Percentiles rank a stretch among this genome's conserved stretches.
phyloP scores from a whole-genome alignment of 176 grass and related monocot genomes.

The Ampelocalamus luodianensis region DNA sequence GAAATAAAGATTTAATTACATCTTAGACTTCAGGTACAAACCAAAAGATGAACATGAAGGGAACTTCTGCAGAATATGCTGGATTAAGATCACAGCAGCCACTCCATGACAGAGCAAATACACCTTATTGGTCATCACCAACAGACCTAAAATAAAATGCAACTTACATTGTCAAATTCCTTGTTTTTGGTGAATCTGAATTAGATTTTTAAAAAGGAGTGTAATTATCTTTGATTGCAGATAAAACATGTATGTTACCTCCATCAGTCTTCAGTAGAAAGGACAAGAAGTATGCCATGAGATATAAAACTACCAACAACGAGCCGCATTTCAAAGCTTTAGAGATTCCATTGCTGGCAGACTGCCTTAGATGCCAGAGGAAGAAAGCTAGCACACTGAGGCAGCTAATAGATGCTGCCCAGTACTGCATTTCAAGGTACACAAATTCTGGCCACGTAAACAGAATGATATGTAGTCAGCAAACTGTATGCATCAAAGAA shows the following conservation, averaged over 20 bases:
- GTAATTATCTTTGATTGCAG: neutral
- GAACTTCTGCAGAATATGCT: slow-evolving; percentile 78
- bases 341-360: slow-evolving; percentile 40
- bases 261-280: slow-evolving; percentile 56
- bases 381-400: slow-evolving; percentile 75
- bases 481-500: neutral
- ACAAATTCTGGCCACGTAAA: slow-evolving; percentile 62
- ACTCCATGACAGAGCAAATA: slow-evolving; percentile 73
- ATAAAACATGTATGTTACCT: slow-evolving; percentile 51
- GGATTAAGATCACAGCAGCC: slow-evolving; percentile 75
- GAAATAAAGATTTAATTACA: slow-evolving; percentile 48
- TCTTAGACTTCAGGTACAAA: slow-evolving; percentile 73
- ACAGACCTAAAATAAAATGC: slow-evolving; percentile 49
- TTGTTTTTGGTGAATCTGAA: slow-evolving; percentile 13
- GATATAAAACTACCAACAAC: slow-evolving; percentile 45
- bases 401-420: slow-evolving; percentile 70
- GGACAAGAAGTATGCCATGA: slow-evolving; percentile 45
- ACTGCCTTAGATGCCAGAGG: slow-evolving; percentile 54
- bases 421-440: slow-evolving; percentile 83
- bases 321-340: slow-evolving; percentile 50
- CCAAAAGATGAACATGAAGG: slow-evolving; percentile 97
- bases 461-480: neutral
- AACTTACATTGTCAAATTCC: slow-evolving; percentile 12
- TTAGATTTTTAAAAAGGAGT: neutral
- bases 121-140: slow-evolving; percentile 37